These are phyloP conservation scores for Boeremia lycopersici DNA, from an alignment of 2,329 filamentous ascomycete species.

Conservation along the genomic window DNA sequence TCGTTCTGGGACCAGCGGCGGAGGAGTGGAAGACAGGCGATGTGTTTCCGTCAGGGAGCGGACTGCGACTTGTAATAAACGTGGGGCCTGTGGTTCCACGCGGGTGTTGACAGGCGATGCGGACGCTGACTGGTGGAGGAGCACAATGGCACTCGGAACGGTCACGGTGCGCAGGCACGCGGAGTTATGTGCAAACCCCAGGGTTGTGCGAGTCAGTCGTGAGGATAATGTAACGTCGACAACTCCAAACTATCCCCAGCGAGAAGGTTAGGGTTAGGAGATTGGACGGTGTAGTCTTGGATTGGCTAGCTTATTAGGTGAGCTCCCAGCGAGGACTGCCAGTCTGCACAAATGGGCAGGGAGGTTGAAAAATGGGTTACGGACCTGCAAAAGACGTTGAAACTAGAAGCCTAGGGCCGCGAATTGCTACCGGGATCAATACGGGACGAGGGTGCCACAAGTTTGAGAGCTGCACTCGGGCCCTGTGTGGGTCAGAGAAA, in stretches of 20 bases:
- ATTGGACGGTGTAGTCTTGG: background rate
- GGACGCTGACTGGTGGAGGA: constrained; percentile 26
- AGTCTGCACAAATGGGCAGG: constrained; percentile 11
- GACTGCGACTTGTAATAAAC: constrained; percentile 24
- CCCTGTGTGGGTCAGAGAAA: constrained; percentile 13
- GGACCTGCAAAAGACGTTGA: constrained; percentile 13
- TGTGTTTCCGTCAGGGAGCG: constrained; percentile 16
- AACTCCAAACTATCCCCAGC: background rate
- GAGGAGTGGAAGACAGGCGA: constrained; percentile 20
- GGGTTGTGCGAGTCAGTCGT: constrained; percentile 14
- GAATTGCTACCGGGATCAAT: constrained; percentile 10
- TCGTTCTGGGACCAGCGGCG: constrained; percentile 39
- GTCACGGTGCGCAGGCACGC: constrained; percentile 17
- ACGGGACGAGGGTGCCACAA: constrained; percentile 20
- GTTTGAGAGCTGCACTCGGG: constrained; percentile 15
- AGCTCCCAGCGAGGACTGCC: background rate
- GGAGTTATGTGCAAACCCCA: constrained; percentile 9
- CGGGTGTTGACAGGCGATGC: constrained; percentile 23
- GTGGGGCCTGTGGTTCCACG: constrained; percentile 32
- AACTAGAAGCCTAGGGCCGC: constrained; percentile 14
- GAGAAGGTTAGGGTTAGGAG: constrained; percentile 3
- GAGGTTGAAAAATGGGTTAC: constrained; percentile 12
- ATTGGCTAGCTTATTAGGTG: background rate
- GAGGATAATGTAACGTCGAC: constrained; percentile 13
- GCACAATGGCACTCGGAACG: constrained; percentile 22